Percentiles rank a stretch among this genome's conserved stretches.
Evolutionary conservation across 2,329 filamentous ascomycete species (phyloP).

Genomic region (Colletotrichum sp.): DNA sequence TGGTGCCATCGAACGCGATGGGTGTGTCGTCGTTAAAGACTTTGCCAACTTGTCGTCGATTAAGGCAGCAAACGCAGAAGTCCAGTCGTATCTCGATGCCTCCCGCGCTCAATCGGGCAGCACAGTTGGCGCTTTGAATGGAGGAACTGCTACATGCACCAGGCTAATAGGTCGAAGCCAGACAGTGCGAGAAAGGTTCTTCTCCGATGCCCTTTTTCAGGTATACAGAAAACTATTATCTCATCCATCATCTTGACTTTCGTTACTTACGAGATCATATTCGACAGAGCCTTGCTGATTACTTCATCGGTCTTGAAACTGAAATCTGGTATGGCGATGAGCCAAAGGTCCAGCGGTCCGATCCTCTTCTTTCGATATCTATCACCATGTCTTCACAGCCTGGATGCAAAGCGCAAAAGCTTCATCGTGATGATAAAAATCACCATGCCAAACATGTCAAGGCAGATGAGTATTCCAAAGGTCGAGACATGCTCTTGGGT

Average conservation of each 20-base stretch:
- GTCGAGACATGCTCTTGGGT: conserved; percentile 37
- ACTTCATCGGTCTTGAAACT: conserved; percentile 38
- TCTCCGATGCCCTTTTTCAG: conserved; percentile 34
- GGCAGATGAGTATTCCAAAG: conserved; percentile 25
- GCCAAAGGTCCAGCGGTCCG: conserved; percentile 32
- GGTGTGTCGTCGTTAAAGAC: not conserved
- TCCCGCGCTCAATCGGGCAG: conserved; percentile 20
- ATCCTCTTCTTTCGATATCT: conserved; percentile 39
- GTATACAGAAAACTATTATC: not conserved
- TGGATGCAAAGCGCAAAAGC: conserved; percentile 32
- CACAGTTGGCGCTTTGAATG: conserved; percentile 29
- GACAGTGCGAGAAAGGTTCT: conserved; percentile 40
- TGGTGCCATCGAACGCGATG: not conserved
- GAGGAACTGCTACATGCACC: conserved; percentile 39
- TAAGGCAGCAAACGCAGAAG: not conserved
- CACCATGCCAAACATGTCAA: conserved; percentile 36
- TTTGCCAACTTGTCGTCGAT: not conserved
- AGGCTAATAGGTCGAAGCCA: conserved; percentile 35
- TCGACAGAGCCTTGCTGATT: conserved; percentile 26
- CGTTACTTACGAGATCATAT: not conserved
- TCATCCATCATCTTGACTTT: not conserved
- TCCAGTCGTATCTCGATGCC: conserved; percentile 14
- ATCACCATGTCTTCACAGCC: conserved; percentile 40
- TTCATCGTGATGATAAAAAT: conserved; percentile 44
- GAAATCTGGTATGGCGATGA: conserved; percentile 35